Evolutionary conservation across 2,329 filamentous ascomycete genomes (phyloP).

Genomic region (Metarhizium rileyi): DNA sequence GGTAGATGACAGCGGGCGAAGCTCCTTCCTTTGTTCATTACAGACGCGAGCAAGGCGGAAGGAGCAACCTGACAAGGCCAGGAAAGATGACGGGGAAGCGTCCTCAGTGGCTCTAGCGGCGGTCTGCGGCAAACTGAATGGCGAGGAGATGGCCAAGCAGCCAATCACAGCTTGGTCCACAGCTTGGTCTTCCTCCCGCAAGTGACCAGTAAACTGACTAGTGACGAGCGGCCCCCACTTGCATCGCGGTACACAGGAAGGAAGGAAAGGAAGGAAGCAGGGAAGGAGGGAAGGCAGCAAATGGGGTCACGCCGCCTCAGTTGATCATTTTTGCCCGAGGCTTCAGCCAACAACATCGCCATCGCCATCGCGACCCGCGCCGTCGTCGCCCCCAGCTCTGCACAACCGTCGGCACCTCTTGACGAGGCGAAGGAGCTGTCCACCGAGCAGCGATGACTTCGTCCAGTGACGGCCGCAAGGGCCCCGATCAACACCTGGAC

Average conservation of each 20-base stretch:
- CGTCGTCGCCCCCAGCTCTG: conserved; percentile 3
- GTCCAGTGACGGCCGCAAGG: conserved; percentile 36
- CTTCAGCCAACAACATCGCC: conserved; percentile 7
- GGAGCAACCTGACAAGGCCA: neutral
- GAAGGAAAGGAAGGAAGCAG: too few species aligned
- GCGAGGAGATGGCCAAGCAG: conserved; percentile 7
- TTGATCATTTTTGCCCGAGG: conserved; percentile 13
- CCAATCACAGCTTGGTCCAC: conserved; percentile 12
- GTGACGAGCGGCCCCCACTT: too few species aligned
- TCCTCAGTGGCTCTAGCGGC: too few species aligned
- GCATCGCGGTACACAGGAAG: too few species aligned
- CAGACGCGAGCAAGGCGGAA: neutral
- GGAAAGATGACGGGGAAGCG: neutral
- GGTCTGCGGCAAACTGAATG: neutral
- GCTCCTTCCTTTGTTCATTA: too few species aligned
- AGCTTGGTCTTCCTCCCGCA: too few species aligned
- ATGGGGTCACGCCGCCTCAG: conserved; percentile 1
- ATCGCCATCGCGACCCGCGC: neutral
- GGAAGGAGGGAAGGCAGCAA: conserved; percentile 2
- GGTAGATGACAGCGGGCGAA: too few species aligned
- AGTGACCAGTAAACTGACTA: too few species aligned
- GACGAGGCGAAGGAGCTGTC: conserved; percentile 46
- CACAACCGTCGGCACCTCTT: conserved; percentile 4
- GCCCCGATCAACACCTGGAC: conserved; percentile 7
- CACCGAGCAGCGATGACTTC: conserved; percentile 50